A percentile compares a stretch with the other conserved stretches of the same genome.
Conservation (phyloP, 2,329 filamentous ascomycete genomes). For the Ophiognomonia clavigignenti-juglandacearum region DNA sequence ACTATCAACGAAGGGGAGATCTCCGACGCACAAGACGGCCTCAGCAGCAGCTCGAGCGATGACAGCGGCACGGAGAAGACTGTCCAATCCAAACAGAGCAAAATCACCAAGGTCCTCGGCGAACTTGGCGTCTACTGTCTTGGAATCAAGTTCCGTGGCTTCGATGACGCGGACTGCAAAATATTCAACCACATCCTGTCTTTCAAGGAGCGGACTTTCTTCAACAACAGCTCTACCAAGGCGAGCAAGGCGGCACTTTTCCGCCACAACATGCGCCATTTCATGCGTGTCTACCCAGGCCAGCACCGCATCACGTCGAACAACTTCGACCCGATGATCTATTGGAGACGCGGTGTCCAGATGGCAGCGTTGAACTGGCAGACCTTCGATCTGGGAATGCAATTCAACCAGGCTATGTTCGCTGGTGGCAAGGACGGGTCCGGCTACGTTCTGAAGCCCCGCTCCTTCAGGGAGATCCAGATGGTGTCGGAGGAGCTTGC, state of each 20-base stretch:
- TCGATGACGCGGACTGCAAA: constrained; percentile 72
- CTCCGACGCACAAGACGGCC: constrained; percentile 42
- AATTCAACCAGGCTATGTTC: constrained; percentile 98
- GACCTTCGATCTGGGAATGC: constrained; percentile 92
- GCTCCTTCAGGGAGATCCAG: constrained; percentile 71
- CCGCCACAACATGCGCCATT: constrained; percentile 83
- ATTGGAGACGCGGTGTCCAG: constrained; percentile 93
- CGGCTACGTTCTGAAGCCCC: constrained; percentile 91
- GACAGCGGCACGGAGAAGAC: constrained; percentile 61
- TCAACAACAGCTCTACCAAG: constrained; percentile 69
- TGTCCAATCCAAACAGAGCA: constrained; percentile 61
- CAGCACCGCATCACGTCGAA: constrained; percentile 76
- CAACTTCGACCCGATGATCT: constrained; percentile 90
- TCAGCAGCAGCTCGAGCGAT: constrained; percentile 68
- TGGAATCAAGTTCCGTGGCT: constrained; percentile 77
- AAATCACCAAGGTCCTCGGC: constrained; percentile 78
- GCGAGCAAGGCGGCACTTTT: constrained; percentile 75
- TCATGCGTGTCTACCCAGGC: constrained; percentile 93
- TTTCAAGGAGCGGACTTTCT: constrained; percentile 85
- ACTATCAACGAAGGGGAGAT: constrained; percentile 50
- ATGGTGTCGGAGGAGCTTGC: constrained; percentile 44
- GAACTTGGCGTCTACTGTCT: constrained; percentile 75
- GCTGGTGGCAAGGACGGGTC: constrained; percentile 79
- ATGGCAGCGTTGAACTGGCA: constrained; percentile 99
- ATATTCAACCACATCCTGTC: constrained; percentile 94